Evolutionary conservation across 352 stramenopile genomes (phyloP).

Genomic region (Phytophthora syringae): DNA sequence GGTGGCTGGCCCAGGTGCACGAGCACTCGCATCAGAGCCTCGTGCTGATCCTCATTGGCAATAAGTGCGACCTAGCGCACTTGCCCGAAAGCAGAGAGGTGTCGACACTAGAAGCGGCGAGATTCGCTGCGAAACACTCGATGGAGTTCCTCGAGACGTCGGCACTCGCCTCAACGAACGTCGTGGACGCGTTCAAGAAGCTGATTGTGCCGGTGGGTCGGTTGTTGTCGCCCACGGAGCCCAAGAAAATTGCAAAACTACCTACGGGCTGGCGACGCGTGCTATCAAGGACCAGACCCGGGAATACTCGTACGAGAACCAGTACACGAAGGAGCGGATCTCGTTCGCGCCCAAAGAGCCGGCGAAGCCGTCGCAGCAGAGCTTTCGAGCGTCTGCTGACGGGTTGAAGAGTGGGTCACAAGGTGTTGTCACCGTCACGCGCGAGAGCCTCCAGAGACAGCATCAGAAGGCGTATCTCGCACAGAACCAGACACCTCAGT

Average conservation of each 20-base stretch:
- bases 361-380: slow-evolving; percentile 88
- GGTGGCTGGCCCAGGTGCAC: slow-evolving; percentile 83
- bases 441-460: slow-evolving; percentile 84
- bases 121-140: slow-evolving; percentile 77
- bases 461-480: slow-evolving; percentile 84
- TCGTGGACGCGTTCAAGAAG: slow-evolving; percentile 89
- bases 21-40: slow-evolving; percentile 86
- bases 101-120: slow-evolving; percentile 85
- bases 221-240: slow-evolving; percentile 68
- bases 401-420: slow-evolving; percentile 39
- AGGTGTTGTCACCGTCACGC: slow-evolving; percentile 71
- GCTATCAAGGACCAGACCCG: slow-evolving; percentile 82
- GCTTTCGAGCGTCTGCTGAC: slow-evolving; percentile 59
- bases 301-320: slow-evolving; percentile 91
- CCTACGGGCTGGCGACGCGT: slow-evolving; percentile 81
- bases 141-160: slow-evolving; percentile 92
- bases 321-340: slow-evolving; percentile 90
- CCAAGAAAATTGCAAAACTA: slow-evolving; percentile 70
- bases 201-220: slow-evolving; percentile 87
- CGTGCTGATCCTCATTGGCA: slow-evolving; percentile 85
- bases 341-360: slow-evolving; percentile 86
- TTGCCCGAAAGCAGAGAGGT: slow-evolving; percentile 79
- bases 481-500: slow-evolving; percentile 73
- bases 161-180: slow-evolving; percentile 85
- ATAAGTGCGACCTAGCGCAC: slow-evolving; percentile 89